Conservation (phyloP, 169 alveolate genomes). For the Eimeria acervulina region DNA sequence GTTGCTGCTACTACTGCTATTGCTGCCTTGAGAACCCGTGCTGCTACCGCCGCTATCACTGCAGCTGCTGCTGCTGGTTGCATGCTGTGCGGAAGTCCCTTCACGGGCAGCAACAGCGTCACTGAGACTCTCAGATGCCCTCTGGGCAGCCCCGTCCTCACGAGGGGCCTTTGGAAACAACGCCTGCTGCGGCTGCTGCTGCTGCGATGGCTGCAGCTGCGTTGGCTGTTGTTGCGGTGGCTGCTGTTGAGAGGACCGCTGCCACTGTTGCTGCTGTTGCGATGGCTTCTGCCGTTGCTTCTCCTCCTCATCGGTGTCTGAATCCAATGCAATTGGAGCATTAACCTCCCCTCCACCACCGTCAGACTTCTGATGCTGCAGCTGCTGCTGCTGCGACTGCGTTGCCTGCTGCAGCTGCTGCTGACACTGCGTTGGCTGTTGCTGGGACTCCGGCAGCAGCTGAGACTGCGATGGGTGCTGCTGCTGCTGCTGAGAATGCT, state of each 20-base stretch:
- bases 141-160: neutral
- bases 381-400: neutral
- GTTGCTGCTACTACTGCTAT: slow-evolving; percentile 53
- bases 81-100: neutral
- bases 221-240: neutral
- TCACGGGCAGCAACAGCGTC: neutral
- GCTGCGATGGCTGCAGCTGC: slow-evolving; percentile 2
- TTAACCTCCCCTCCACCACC: slow-evolving; percentile 17
- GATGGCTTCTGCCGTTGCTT: neutral
- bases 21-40: slow-evolving; percentile 20
- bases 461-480: slow-evolving; percentile 8
- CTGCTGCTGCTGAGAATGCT: slow-evolving; percentile 41
- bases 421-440: neutral
- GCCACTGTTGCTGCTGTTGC: slow-evolving; percentile 18
- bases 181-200: neutral
- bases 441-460: slow-evolving; percentile 26
- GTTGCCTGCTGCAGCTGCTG: slow-evolving; percentile 55
- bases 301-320: slow-evolving; percentile 43
- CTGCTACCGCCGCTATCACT: neutral
- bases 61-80: slow-evolving; percentile 43
- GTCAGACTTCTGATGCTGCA: slow-evolving; percentile 52
- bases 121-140: neutral
- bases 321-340: slow-evolving; percentile 57
- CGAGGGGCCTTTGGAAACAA: neutral
- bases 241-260: neutral